Conservation (phyloP, 2,329 filamentous ascomycete species). For the Orbilia brochopaga region DNA sequence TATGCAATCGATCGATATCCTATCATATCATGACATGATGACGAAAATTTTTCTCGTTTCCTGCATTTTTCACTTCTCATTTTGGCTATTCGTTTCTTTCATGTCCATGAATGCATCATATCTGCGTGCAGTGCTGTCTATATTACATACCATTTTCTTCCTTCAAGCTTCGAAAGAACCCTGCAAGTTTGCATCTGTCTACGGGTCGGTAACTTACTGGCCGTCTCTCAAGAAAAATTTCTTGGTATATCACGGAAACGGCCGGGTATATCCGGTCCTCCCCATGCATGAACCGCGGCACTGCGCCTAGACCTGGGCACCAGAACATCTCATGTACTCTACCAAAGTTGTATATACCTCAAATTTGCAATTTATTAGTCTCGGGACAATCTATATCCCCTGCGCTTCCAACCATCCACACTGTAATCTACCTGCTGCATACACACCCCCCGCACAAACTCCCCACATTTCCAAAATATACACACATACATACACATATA, state of each 20-base stretch:
- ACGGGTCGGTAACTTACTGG: too few species aligned
- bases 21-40: not conserved
- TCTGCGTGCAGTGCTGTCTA: too few species aligned
- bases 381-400: not conserved
- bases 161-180: too few species aligned
- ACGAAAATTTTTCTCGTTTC: not conserved
- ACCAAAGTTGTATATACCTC: not conserved
- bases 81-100: too few species aligned
- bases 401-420: not conserved
- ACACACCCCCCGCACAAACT: not conserved
- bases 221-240: too few species aligned
- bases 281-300: not conserved
- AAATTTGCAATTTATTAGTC: not conserved
- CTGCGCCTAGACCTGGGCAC: not conserved
- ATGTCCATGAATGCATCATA: too few species aligned
- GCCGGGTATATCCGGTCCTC: not conserved
- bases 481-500: too few species aligned
- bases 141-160: too few species aligned
- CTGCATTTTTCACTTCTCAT: not conserved
- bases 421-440: too few species aligned
- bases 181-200: too few species aligned
- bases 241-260: not conserved
- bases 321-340: not conserved
- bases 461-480: not conserved
- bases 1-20: conserved; percentile 1